Evolutionary conservation across 225 moss, liverwort and hornwort genomes (phyloP), one percentile per base, ranked within the genome.

Genomic region (Ulota crispa): DNA sequence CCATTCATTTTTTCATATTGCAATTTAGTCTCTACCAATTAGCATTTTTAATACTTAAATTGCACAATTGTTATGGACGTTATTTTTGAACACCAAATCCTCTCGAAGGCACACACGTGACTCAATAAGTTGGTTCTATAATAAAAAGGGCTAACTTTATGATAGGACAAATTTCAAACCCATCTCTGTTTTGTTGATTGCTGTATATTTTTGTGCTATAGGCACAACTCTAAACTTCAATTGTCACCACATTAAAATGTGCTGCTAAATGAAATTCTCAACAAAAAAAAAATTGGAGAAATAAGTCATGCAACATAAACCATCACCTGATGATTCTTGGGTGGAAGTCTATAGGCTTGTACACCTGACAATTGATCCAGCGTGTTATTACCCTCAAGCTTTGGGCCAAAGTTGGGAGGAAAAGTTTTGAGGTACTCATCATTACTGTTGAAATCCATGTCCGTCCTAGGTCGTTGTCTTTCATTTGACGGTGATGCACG

Each of bases 391-490:
- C 36, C 4, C 2, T 68, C 47, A 64, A 84, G 19, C 7, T 78
- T 64, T 47, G 74, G 57, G 7, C 78, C 31, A 26, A 70, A 87
- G 47, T 83, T 88, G 31, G 83, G 80, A 34, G 89, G 89, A 68
- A 82, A 89, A 11, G 77, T 84, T 86, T 82, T 89, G 30, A 89
- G 89, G 52, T 84, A 89, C 59, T 89, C 86, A 37, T 82, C 86
- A 56, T 89, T 89, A 56, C 89, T 89, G 27, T 89, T 89, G n/a
- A 87, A 86, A 72, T 89, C 89, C 89, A 89, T 89, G 9, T 54
- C 0, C 4, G 0, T 50, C 2, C 0, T 34, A 34, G 2, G 19
- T 8, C 20, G 3, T 7, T 9, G 4, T 73, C 55, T 27, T 54
- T 80, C 36, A 30, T 15, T 75, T 42, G 16, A 20, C 0, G 2